phyloP scores from a whole-genome alignment of 1,284 basidiomycete genomes.

The Cutaneotrichosporon spelunceum region DNA sequence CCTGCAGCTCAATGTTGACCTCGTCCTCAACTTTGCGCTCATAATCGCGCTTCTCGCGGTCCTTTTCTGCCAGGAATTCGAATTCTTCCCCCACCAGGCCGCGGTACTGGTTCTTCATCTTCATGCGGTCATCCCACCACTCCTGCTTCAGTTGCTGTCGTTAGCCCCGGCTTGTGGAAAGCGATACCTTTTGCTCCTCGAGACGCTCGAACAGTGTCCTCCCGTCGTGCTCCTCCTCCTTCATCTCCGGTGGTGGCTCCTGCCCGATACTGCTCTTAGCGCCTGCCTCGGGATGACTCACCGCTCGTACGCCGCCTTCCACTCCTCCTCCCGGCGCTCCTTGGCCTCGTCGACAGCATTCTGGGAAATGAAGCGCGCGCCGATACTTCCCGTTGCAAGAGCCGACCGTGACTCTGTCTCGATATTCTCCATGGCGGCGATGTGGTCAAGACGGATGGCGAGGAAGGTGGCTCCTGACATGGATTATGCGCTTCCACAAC shows the following conservation, averaged over 20 bases:
- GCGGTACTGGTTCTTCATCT: slow-evolving; percentile 87
- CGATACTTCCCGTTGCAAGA: slow-evolving; percentile 34
- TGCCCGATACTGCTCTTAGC: slow-evolving; percentile 64
- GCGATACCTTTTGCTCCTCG: slow-evolving; percentile 66
- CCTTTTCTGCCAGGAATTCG: slow-evolving; percentile 77
- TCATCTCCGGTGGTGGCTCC: slow-evolving; percentile 72
- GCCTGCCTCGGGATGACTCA: slow-evolving; percentile 41
- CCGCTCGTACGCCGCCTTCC: slow-evolving; percentile 90
- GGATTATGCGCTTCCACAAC: not conserved
- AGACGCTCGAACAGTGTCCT: slow-evolving; percentile 72
- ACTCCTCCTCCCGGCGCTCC: slow-evolving; percentile 73
- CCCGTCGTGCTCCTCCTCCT: slow-evolving; percentile 64
- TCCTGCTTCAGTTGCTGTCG: slow-evolving; percentile 74
- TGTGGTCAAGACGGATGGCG: not conserved
- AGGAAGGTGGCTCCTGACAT: not conserved
- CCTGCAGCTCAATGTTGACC: slow-evolving; percentile 62
- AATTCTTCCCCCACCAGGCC: slow-evolving; percentile 86
- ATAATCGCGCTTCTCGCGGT: slow-evolving; percentile 69
- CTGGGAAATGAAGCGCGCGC: slow-evolving; percentile 61
- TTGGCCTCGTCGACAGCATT: slow-evolving; percentile 74
- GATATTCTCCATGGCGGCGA: slow-evolving; percentile 17
- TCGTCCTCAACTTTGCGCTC: slow-evolving; percentile 67
- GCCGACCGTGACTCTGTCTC: slow-evolving; percentile 24
- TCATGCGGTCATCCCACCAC: slow-evolving; percentile 90
- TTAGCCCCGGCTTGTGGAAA: slow-evolving; percentile 38